phyloP scores from a whole-genome alignment of 768 basidiomycete genomes.

The Termitomyces sp. region DNA sequence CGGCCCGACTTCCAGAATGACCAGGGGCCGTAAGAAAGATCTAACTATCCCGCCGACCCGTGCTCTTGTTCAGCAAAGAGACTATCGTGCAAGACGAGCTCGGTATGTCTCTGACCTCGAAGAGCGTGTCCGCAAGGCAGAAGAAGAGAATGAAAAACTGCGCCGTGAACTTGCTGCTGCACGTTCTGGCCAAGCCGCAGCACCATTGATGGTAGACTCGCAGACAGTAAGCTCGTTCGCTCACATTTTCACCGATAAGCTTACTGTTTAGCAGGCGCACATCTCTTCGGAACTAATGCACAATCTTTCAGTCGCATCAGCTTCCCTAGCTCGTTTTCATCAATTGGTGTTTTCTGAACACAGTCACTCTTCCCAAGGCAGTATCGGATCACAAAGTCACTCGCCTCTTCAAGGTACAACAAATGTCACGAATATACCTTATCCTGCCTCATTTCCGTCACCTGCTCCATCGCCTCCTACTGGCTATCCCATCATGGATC shows the following conservation, averaged over 20 bases:
- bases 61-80: constrained; percentile 56
- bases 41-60: constrained; percentile 53
- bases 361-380: constrained; percentile 6
- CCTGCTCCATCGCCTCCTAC: constrained; percentile 19
- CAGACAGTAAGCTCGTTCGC: constrained; percentile 24
- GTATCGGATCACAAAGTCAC: constrained; percentile 6
- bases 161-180: constrained; percentile 42
- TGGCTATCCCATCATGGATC: constrained; percentile 3
- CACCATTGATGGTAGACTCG: constrained; percentile 20
- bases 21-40: constrained; percentile 63
- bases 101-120: constrained; percentile 53
- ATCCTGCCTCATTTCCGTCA: constrained; percentile 23
- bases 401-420: constrained; percentile 5
- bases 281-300: constrained; percentile 49
- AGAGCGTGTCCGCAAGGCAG: constrained; percentile 43
- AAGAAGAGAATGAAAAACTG: constrained; percentile 49
- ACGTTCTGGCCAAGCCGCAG: constrained; percentile 31
- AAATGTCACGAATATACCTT: constrained; percentile 10
- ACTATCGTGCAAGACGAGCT: constrained; percentile 59
- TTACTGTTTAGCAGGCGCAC: constrained; percentile 30
- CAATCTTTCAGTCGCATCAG: constrained; percentile 37
- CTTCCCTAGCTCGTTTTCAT: constrained; percentile 51
- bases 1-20: constrained; percentile 31
- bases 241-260: constrained; percentile 5
- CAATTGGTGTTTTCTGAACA: constrained; percentile 35